Evolutionary conservation across 441 rosid species (phyloP), one percentile per base, ranked within the genome.

Genomic region (Isatis lusitanica): DNA sequence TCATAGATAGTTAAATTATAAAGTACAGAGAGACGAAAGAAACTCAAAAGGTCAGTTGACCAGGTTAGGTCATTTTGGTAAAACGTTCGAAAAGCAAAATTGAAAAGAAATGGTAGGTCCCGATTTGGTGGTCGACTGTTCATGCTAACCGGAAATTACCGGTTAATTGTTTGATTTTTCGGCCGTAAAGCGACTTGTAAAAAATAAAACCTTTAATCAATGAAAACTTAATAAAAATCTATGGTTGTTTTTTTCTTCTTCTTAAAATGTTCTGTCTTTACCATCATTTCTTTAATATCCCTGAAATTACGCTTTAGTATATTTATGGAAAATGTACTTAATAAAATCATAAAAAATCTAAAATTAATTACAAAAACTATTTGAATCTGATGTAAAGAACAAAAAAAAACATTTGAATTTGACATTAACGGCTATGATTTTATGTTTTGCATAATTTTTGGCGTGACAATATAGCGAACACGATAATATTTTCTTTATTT

Each of bases 1-100:
- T 53, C 5, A 26, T 51, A 51, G 9, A 12, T 28, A 35, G 9
- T 17, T 33, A 58, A 38, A 33, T 35, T 47, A 70, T 9, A 60
- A n/a, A 60, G 31, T 17, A 17, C 15, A 50, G 38, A 40, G 13
- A 42, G 63, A 43, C 76, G 39, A 64, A 64, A 57, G 48, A 43
- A 73, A 35, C 57, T 31, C 47, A 33, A 72, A 44, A 68, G 43
- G 11, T 17, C 9, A 69, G 65, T 57, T 69, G 66, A 69, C 74
- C 57, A 69, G 8, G 11, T 35, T 10, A 57, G 44, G 26, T 17
- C 12, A 68, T 2, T 30, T 40, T 15, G 33, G 43, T 53, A 16
- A 55, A 42, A 11, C 1, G 0, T 0, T 15, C 2, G 15, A 38
- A 67, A 67, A 39, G 26, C 35, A 38, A 67, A 52, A 30, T 38